These are phyloP conservation scores for Fusarium veterinarium DNA, from an alignment of 2,329 filamentous ascomycete genomes.

Conservation along the genomic window DNA sequence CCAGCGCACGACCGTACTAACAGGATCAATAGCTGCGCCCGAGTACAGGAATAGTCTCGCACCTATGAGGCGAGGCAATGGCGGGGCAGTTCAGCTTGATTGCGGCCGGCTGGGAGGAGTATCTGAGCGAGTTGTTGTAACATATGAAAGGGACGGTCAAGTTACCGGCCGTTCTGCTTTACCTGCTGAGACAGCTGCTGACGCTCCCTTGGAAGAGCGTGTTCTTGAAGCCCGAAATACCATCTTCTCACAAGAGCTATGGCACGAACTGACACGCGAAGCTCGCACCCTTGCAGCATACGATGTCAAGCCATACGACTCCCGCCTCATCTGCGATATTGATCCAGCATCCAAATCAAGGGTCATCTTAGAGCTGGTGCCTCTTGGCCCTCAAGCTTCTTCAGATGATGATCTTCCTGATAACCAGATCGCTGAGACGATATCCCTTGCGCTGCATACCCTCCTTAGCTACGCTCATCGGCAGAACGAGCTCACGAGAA, in stretches of 20 bases:
- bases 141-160: conserved; percentile 67
- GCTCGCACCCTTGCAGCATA: conserved; percentile 77
- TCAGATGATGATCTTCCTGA: conserved; percentile 53
- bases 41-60: conserved; percentile 79
- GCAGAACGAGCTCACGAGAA: conserved; percentile 76
- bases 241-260: conserved; percentile 86
- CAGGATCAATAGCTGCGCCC: conserved; percentile 57
- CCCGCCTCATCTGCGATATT: conserved; percentile 66
- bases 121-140: conserved; percentile 74
- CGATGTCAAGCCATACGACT: conserved; percentile 72
- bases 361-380: conserved; percentile 75
- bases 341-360: conserved; percentile 60
- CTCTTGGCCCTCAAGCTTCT: conserved; percentile 59
- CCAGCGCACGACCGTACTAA: conserved; percentile 41
- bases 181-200: conserved; percentile 65
- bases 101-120: conserved; percentile 62
- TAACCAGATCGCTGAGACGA: conserved; percentile 69
- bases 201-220: conserved; percentile 68
- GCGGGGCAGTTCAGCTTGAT: conserved; percentile 82
- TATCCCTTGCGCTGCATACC: conserved; percentile 77
- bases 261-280: conserved; percentile 89
- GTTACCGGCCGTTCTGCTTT: conserved; percentile 68
- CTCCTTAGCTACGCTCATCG: conserved; percentile 84
- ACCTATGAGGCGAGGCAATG: conserved; percentile 77
- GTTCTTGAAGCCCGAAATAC: conserved; percentile 83